Evolutionary conservation across 768 basidiomycete species (phyloP).

Genomic region (Tricholoma matsutake): DNA sequence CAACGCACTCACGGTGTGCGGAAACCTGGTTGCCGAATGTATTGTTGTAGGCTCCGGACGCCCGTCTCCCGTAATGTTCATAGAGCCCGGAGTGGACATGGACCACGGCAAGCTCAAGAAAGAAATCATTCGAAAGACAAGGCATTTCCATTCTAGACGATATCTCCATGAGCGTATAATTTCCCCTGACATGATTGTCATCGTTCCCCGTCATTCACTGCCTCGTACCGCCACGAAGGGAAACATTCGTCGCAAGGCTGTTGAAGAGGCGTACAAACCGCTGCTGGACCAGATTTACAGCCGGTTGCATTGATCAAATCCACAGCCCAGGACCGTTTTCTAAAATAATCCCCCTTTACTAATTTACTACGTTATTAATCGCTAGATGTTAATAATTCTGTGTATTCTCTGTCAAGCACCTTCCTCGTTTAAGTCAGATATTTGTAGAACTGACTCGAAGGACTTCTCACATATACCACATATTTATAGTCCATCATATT

Average conservation of each 20-base stretch:
- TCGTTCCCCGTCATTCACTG: conserved; percentile 63
- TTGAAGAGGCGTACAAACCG: conserved; percentile 60
- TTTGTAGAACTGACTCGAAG: too few relatives aligned
- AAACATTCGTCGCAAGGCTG: conserved; percentile 73
- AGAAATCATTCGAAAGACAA: conserved; percentile 69
- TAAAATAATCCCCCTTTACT: background rate
- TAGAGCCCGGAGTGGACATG: conserved; percentile 57
- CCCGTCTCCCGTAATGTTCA: conserved; percentile 72
- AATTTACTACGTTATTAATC: background rate
- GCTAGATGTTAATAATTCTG: background rate
- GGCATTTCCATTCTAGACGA: conserved; percentile 68
- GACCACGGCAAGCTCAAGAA: conserved; percentile 59
- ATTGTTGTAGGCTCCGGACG: conserved; percentile 75
- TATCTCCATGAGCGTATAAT: conserved; percentile 80
- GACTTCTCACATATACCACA: background rate
- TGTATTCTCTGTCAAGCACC: background rate
- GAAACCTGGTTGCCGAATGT: conserved; percentile 64
- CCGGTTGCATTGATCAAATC: conserved; percentile 5
- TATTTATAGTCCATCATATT: background rate
- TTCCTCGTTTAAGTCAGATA: background rate
- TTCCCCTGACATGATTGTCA: conserved; percentile 58
- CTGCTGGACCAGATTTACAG: conserved; percentile 59
- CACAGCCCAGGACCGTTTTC: background rate
- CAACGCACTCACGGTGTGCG: conserved; percentile 64
- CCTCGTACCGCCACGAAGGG: conserved; percentile 81